Base-by-base conservation (phyloP, 2,329 filamentous ascomycete species). In the Ophiostoma quercus region DNA sequence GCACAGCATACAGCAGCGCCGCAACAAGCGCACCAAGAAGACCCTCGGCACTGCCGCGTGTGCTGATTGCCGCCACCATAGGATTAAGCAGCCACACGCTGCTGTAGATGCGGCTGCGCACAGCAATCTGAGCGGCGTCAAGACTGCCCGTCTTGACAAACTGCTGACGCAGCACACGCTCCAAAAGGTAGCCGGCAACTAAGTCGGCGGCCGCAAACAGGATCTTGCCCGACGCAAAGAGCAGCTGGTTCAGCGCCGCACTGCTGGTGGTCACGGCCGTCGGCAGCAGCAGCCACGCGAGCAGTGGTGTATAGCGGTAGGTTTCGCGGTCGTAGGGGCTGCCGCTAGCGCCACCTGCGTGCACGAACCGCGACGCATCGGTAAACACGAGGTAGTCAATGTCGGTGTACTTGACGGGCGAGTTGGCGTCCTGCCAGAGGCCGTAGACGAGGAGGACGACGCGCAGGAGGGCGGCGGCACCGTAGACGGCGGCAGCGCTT, bases 351-450 rank as follows among this genome's bases (percentile, higher is more conserved):
- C 88, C 81, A 5, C 60, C 60, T 2, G 25, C 2, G n/a, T 41
- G 63, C 62, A 92, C 80, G 79, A 91, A 94, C 73, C 91, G 90
- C 1, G 95, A 88, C 34, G 95, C 95, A 79, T 98, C 94, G 67
- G 95, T 98, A 83, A 99, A 99, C 78, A 99, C 95, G 74, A 93
- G 88, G 80, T 99, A 99, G 84, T 99, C 95, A 76, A 99, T 97
- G 80, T 99, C 95, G 68, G 95, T 99, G 83, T 98, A 99, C 81
- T 98, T 98, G 77, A 99, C 82, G 16, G 94, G 89, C 8, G 93
- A 96, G 80, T 94, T 85, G 71, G 92, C 90, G 80, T 99, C 95
- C 82, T 99, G 95, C 84, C 92, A 94, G 72, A 92, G 86, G 71
- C 95, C 94, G 79, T 98, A 98, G 76, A 96, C 78, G 67, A 98